Conservation (phyloP, 176 grass and related monocot genomes). For the Phyllostachys edulis region DNA sequence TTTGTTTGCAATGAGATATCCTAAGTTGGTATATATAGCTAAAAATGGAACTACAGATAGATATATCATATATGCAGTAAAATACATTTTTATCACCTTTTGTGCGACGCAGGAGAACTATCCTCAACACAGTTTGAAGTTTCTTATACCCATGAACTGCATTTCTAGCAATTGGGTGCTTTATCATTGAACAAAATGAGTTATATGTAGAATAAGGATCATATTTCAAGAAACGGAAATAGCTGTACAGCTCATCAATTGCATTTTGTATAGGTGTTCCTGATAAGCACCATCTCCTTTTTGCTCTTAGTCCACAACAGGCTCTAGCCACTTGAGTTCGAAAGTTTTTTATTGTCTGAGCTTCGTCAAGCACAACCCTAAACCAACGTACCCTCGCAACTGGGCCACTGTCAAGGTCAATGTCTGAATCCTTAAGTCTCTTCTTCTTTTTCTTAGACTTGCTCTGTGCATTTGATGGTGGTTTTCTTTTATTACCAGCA, state of each 20-base stretch:
- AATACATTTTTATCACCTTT: conserved; percentile 71
- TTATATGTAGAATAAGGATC: conserved; percentile 78
- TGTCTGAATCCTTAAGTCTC: conserved; percentile 54
- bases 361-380: conserved; percentile 95
- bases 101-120: conserved; percentile 82
- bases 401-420: conserved; percentile 72
- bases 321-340: conserved; percentile 88
- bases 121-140: conserved; percentile 84
- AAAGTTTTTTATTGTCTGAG: conserved; percentile 97
- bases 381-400: conserved; percentile 95
- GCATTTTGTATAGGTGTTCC: conserved; percentile 98
- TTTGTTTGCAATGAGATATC: conserved; percentile 17
- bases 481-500: conserved; percentile 77
- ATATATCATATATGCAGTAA: background rate
- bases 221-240: conserved; percentile 98
- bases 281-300: conserved; percentile 97
- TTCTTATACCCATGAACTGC: conserved; percentile 79
- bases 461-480: conserved; percentile 6
- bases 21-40: background rate
- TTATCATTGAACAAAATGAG: conserved; percentile 84
- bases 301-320: conserved; percentile 90
- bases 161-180: conserved; percentile 84
- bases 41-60: background rate
- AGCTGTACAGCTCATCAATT: conserved; percentile 94
- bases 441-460: conserved; percentile 84